A percentile compares a stretch with the other conserved stretches of the same genome.
These are phyloP conservation scores for Zygosaccharomyces pseudobailii DNA, from an alignment of 1,139 yeast genomes.

Conservation along the genomic window DNA sequence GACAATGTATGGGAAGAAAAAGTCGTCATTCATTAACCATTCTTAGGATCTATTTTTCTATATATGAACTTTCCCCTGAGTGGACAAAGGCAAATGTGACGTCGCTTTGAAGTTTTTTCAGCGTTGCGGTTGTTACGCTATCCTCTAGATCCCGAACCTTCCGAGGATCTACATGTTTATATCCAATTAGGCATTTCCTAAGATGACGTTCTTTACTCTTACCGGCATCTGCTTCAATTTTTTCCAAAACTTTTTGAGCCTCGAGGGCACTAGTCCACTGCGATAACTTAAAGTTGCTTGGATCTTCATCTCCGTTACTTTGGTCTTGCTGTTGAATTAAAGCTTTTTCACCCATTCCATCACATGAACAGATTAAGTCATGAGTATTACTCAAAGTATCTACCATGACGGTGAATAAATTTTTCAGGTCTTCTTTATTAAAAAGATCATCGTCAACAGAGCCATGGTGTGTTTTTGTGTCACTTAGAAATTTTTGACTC, in stretches of 20 bases:
- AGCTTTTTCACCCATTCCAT: slow-evolving; percentile 39
- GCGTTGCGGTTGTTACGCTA: slow-evolving; percentile 21
- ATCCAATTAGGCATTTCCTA: slow-evolving; percentile 55
- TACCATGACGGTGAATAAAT: slow-evolving; percentile 58
- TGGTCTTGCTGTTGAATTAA: slow-evolving; percentile 17
- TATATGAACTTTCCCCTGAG: slow-evolving; percentile 10
- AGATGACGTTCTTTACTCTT: slow-evolving; percentile 40
- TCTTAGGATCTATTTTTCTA: no score
- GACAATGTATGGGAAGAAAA: no score
- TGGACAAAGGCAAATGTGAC: slow-evolving; percentile 30
- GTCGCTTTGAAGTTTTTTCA: slow-evolving; percentile 11
- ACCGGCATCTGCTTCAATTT: slow-evolving; percentile 27
- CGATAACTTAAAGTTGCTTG: slow-evolving; percentile 16
- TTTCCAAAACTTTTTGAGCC: slow-evolving; percentile 37
- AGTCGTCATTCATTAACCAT: no score
- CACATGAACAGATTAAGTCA: slow-evolving; percentile 70
- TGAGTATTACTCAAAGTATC: slow-evolving; percentile 70
- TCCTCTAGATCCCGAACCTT: slow-evolving; percentile 17
- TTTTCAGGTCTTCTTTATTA: slow-evolving; percentile 61
- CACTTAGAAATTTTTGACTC: slow-evolving; percentile 72
- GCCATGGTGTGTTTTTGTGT: slow-evolving; percentile 30
- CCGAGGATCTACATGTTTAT: slow-evolving; percentile 54
- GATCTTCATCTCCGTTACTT: slow-evolving; percentile 27
- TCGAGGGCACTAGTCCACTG: slow-evolving; percentile 53
- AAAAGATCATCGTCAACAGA: slow-evolving; percentile 48